Evolutionary conservation across 1,284 basidiomycete genomes (phyloP).

Genomic region (Cutaneotrichosporon arboriforme): DNA sequence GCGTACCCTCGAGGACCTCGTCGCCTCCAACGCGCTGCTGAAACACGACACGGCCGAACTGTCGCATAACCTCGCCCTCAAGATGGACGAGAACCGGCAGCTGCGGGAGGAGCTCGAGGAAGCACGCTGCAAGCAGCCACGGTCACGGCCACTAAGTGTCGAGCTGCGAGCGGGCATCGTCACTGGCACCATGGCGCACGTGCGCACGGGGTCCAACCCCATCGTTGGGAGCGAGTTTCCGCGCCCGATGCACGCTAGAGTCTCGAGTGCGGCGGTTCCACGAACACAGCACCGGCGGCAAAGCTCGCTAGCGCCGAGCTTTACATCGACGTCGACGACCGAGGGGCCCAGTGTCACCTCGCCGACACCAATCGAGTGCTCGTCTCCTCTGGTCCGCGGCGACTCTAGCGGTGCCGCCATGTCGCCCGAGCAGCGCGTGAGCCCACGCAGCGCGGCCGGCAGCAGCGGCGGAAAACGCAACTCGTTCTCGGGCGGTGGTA

Average conservation of each 20-base stretch:
- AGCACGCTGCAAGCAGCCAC: slow-evolving; percentile 44
- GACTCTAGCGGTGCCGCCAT: not conserved
- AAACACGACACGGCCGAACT: slow-evolving; percentile 76
- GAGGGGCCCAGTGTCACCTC: slow-evolving; percentile 18
- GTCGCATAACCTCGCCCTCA: slow-evolving; percentile 62
- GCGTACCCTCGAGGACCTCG: slow-evolving; percentile 68
- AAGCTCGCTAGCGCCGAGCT: slow-evolving; percentile 35
- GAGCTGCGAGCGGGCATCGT: slow-evolving; percentile 8
- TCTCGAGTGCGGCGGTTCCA: slow-evolving; percentile 9
- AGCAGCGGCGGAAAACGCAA: not conserved
- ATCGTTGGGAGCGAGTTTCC: not conserved
- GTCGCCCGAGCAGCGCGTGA: slow-evolving; percentile 4
- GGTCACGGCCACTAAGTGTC: slow-evolving; percentile 8
- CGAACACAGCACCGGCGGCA: slow-evolving; percentile 29
- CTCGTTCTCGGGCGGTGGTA: slow-evolving; percentile 24
- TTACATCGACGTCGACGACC: slow-evolving; percentile 32
- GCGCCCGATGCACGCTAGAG: slow-evolving; percentile 11
- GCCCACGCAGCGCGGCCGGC: not conserved
- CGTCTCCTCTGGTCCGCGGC: slow-evolving; percentile 1
- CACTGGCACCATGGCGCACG: not conserved
- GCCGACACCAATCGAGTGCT: slow-evolving; percentile 30
- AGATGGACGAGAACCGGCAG: slow-evolving; percentile 66
- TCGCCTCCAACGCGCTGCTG: slow-evolving; percentile 72
- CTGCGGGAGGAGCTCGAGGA: slow-evolving; percentile 71
- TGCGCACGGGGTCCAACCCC: slow-evolving; percentile 11